Base-by-base conservation (phyloP, 2,329 filamentous ascomycete species). In the Microcyclosporella mali region DNA sequence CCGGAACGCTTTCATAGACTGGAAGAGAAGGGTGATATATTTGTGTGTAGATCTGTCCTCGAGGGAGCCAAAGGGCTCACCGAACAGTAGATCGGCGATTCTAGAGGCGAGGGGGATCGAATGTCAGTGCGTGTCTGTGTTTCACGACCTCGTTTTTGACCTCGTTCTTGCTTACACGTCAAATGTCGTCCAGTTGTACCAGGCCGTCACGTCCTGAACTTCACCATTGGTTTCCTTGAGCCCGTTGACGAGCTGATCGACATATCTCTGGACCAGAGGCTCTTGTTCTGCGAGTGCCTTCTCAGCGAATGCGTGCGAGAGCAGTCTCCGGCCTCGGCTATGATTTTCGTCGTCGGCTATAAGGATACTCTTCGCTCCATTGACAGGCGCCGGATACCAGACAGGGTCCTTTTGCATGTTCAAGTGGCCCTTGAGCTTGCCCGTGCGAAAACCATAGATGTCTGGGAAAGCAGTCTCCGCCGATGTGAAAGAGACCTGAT, bases 401-500 rank as follows among this genome's bases (percentile, higher is more conserved):
- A 51, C 50, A 0, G 43, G 53, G 37, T 70, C 56, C 41, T 70
- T 70, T 6, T 60, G 49, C 37, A 64, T 64, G 15, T 62, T 46
- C 12, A 50, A 41, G 1, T 61, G 58, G 19, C 44, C 62, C 57
- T 56, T 65, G 54, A 51, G 27, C 43, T 65, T 66, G 16, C 65
- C 64, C 0, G 56, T 55, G 6, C 56, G 48, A 36, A 56, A 55
- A 16, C 67, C 68, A 47, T 70, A 70, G 28, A 71, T 67, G 19
- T 70, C 68, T 37, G 61, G 60, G 62, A 65, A 70, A 2, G 67
- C 66, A 1, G 62, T 65, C 1, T 70, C 66, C n/a, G 55, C 64
- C 2, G 64, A 62, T 39, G 61, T 70, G 54, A 70, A 69, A 1
- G 68, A 69, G 0, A 71, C 44, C 44, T 72, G 66, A 19, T 61